Conservation (phyloP, 2,329 filamentous ascomycete genomes). For the Pseudocercospora crystallina region DNA sequence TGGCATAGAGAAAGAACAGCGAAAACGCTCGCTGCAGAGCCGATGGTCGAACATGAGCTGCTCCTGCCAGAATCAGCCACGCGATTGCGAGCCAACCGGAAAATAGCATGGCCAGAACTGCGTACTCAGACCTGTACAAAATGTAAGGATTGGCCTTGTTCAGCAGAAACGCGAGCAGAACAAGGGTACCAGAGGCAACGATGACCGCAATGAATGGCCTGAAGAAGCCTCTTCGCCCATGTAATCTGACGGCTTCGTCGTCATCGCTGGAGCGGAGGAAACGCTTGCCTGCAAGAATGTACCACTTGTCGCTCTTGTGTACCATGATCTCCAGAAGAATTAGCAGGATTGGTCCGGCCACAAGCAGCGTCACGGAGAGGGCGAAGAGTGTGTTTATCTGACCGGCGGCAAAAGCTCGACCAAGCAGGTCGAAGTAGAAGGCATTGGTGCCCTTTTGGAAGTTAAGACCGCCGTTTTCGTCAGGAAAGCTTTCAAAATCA, state of each 20-base stretch:
- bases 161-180: conserved; percentile 72
- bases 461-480: conserved; percentile 59
- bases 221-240: conserved; percentile 79
- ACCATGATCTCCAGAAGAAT: conserved; percentile 69
- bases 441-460: conserved; percentile 62
- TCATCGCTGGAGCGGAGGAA: conserved; percentile 61
- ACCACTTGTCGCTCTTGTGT: conserved; percentile 75
- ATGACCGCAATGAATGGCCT: conserved; percentile 76
- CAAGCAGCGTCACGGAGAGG: conserved; percentile 78
- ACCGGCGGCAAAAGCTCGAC: conserved; percentile 74
- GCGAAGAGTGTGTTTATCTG: conserved; percentile 81
- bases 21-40: conserved; percentile 81
- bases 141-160: conserved; percentile 85
- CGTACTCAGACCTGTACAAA: conserved; percentile 83
- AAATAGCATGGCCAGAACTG: conserved; percentile 82
- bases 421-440: conserved; percentile 95
- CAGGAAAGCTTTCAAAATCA: conserved; percentile 62
- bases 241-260: conserved; percentile 60
- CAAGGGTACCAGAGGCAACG: conserved; percentile 65
- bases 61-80: conserved; percentile 79
- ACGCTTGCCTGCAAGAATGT: conserved; percentile 72
- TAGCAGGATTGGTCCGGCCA: conserved; percentile 73
- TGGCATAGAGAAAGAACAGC: conserved; percentile 77
- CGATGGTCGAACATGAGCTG: conserved; percentile 77
- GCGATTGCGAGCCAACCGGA: conserved; percentile 76